A percentile compares a stretch with the other conserved stretches of the same genome.
phyloP scores from a whole-genome alignment of 2,329 filamentous ascomycete species.

The Hymenoscyphus repandus region DNA sequence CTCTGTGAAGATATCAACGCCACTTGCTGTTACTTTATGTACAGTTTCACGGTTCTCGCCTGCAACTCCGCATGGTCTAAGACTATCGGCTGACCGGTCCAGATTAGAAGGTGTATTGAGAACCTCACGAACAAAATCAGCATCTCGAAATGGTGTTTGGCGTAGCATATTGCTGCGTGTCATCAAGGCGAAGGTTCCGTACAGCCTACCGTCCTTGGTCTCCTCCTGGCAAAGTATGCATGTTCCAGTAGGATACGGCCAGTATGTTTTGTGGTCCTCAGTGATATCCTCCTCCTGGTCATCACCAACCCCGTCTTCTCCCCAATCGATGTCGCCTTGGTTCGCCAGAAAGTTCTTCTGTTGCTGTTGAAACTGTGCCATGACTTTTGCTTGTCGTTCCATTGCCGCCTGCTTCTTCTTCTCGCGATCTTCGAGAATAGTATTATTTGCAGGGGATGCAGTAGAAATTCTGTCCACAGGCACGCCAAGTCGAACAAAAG shows the following conservation, averaged over 20 bases:
- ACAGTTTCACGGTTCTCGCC: conserved; percentile 77
- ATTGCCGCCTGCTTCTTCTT: conserved; percentile 86
- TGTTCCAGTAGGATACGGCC: conserved; percentile 88
- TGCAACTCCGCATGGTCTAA: conserved; percentile 86
- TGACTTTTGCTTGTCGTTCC: conserved; percentile 85
- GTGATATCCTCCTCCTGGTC: conserved; percentile 47
- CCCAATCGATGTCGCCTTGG: conserved; percentile 84
- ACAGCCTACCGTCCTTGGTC: conserved; percentile 80
- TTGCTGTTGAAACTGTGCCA: conserved; percentile 97
- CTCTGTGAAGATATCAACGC: conserved; percentile 66
- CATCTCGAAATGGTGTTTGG: conserved; percentile 76
- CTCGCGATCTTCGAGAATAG: conserved; percentile 60
- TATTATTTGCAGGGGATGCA: conserved; percentile 67
- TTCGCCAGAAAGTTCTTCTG: conserved; percentile 92
- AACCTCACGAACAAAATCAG: conserved; percentile 80
- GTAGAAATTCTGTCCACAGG: conserved; percentile 76
- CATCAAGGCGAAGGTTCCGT: conserved; percentile 88
- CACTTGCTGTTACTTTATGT: conserved; percentile 68
- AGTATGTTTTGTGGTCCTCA: conserved; percentile 67
- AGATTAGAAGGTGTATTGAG: conserved; percentile 72
- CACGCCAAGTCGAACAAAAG: conserved; percentile 59
- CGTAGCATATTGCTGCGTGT: conserved; percentile 81
- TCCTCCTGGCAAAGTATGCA: conserved; percentile 98
- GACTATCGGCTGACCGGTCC: conserved; percentile 75
- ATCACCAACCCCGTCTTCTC: conserved; percentile 71